Evolutionary conservation across 129 eudicot species (phyloP).

Genomic region (Chrysanthemum makinoi): DNA sequence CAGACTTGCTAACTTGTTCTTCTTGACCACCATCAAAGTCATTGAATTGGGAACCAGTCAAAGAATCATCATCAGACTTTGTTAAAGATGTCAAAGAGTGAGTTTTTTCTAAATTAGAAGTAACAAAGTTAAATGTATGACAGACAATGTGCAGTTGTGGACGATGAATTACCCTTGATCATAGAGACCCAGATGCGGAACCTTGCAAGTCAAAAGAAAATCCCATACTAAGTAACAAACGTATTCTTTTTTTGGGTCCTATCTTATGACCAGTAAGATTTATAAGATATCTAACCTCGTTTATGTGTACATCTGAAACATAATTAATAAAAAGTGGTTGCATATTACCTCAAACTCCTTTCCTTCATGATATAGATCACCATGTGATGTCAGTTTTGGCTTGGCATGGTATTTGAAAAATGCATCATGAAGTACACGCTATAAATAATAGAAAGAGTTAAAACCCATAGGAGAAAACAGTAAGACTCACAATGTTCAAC

Average conservation of each 20-base stretch:
- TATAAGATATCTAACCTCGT: too few species aligned
- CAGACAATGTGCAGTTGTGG: too few species aligned
- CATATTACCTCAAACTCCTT: constrained; percentile 93
- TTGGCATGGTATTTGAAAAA: constrained; percentile 93
- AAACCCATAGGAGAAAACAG: background rate
- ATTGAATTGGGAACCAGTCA: constrained; percentile 33
- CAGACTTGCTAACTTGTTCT: constrained; percentile 21
- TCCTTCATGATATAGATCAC: constrained; percentile 93
- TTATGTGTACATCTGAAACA: too few species aligned
- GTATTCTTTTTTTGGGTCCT: too few species aligned
- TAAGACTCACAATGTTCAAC: background rate
- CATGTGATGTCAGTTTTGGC: constrained; percentile 85
- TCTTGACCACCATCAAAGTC: constrained; percentile 20
- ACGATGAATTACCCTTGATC: too few species aligned
- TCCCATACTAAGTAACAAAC: too few species aligned
- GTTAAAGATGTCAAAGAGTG: constrained; percentile 34
- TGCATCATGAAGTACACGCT: constrained; percentile 89
- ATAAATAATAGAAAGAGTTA: background rate
- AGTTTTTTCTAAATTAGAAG: constrained; percentile 31
- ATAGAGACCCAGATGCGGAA: too few species aligned
- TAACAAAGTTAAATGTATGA: background rate
- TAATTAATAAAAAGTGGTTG: background rate
- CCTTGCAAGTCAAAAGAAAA: too few species aligned
- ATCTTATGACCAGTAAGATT: too few species aligned
- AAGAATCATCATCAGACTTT: constrained; percentile 29